phyloP scores from a whole-genome alignment of 208 protist species.

The Trypanosoma theileri region DNA sequence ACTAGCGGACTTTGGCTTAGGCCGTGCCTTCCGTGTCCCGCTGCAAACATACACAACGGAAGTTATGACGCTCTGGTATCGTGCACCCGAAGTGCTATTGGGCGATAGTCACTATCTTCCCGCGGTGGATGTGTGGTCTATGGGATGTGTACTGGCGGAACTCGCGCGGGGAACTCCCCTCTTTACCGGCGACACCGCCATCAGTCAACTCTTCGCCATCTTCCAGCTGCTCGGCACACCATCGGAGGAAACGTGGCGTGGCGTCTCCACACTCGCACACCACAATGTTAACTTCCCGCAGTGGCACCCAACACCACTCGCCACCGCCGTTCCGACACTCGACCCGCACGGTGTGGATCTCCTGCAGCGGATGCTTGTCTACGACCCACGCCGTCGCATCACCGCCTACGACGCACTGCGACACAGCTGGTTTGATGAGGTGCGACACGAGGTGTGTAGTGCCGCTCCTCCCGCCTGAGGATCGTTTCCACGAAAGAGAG shows the following conservation, averaged over 20 bases:
- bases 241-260: constrained; percentile 73
- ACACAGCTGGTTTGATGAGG: constrained; percentile 84
- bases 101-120: constrained; percentile 84
- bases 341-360: constrained; percentile 63
- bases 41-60: constrained; percentile 87
- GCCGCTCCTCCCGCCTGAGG: neutral
- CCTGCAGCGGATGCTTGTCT: constrained; percentile 60
- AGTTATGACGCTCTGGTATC: constrained; percentile 95
- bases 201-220: constrained; percentile 91
- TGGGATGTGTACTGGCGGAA: constrained; percentile 95
- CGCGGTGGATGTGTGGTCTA: constrained; percentile 93
- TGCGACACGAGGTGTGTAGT: constrained; percentile 36
- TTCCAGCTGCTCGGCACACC: constrained; percentile 94
- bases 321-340: constrained; percentile 49
- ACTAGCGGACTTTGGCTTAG: constrained; percentile 91
- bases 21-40: constrained; percentile 77
- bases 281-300: constrained; percentile 71
- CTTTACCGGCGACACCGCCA: constrained; percentile 84
- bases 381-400: constrained; percentile 64
- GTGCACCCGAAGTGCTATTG: constrained; percentile 93
- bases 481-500: neutral
- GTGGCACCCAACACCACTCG: constrained; percentile 45
- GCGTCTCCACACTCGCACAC: constrained; percentile 64
- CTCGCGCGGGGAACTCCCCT: constrained; percentile 83
- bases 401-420: constrained; percentile 72